Percentiles rank a stretch among this genome's conserved stretches.
Evolutionary conservation across 2,329 filamentous ascomycete species (phyloP).

Genomic region (Colletotrichum higginsianum): DNA sequence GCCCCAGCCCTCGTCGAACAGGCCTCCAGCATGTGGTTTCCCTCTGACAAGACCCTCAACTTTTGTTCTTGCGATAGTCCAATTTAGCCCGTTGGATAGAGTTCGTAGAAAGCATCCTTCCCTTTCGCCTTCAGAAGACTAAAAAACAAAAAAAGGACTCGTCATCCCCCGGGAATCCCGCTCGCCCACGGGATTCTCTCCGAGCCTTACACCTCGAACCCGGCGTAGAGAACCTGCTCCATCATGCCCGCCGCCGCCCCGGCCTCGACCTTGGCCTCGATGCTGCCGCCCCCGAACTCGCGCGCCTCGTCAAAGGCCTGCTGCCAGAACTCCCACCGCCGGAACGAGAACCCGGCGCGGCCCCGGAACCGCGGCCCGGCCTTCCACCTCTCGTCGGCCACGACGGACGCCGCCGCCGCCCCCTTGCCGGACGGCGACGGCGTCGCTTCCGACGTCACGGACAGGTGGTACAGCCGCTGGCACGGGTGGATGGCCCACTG

Average conservation of each 20-base stretch:
- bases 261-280: conserved; percentile 58
- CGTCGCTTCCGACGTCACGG: conserved; percentile 16
- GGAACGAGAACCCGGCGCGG: conserved; percentile 29
- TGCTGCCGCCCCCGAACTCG: conserved; percentile 33
- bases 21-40: no score
- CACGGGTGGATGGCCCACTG: conserved; percentile 39
- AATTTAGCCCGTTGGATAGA: no score
- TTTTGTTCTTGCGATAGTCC: no score
- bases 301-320: conserved; percentile 36
- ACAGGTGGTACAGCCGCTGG: conserved; percentile 38
- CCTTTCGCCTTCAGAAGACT: no score
- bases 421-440: background rate
- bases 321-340: conserved; percentile 42
- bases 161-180: background rate
- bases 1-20: no score
- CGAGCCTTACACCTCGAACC: conserved; percentile 14
- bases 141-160: no score
- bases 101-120: no score
- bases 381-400: conserved; percentile 5
- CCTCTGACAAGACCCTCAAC: no score
- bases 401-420: no score
- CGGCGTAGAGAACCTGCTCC: conserved; percentile 47
- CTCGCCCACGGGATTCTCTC: no score
- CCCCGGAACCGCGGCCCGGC: conserved; percentile 29
- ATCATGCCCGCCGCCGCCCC: conserved; percentile 58